These are phyloP conservation scores for Amanita molliuscula DNA, from an alignment of 768 basidiomycete species.

Conservation along the genomic window DNA sequence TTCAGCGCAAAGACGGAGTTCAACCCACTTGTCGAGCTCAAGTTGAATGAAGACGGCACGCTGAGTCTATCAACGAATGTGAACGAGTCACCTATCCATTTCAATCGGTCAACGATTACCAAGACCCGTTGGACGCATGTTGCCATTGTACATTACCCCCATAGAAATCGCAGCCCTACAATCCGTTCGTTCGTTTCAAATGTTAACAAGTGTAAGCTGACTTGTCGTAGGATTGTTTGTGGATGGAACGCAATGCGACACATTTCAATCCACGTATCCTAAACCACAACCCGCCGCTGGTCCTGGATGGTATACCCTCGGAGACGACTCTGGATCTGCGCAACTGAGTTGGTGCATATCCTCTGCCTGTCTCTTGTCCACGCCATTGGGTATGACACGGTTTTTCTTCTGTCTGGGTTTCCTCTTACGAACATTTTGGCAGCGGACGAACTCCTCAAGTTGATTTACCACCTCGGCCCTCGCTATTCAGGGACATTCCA, in stretches of 20 bases:
- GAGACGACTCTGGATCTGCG: slow-evolving; percentile 34
- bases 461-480: slow-evolving; percentile 77
- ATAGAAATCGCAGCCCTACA: slow-evolving; percentile 40
- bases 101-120: slow-evolving; percentile 36
- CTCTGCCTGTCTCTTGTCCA: slow-evolving; percentile 51
- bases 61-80: slow-evolving; percentile 37
- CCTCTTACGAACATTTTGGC: background rate
- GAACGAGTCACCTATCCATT: slow-evolving; percentile 27
- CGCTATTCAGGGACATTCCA: slow-evolving; percentile 72
- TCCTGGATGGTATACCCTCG: slow-evolving; percentile 39
- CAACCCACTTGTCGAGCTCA: slow-evolving; percentile 30
- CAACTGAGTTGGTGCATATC: slow-evolving; percentile 60
- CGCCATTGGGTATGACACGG: slow-evolving; percentile 38
- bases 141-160: slow-evolving; percentile 54
- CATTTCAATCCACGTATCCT: slow-evolving; percentile 56
- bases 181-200: slow-evolving; percentile 38
- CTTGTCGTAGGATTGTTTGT: slow-evolving; percentile 52
- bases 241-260: slow-evolving; percentile 60
- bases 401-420: background rate
- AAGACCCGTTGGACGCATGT: slow-evolving; percentile 68
- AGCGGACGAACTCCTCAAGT: slow-evolving; percentile 65
- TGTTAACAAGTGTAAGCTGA: background rate
- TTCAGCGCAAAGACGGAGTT: slow-evolving; percentile 24
- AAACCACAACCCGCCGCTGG: slow-evolving; percentile 29
- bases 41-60: slow-evolving; percentile 43